These are phyloP conservation scores for Hymenoscyphus occultus DNA, from an alignment of 2,329 filamentous ascomycete species.

Conservation along the genomic window DNA sequence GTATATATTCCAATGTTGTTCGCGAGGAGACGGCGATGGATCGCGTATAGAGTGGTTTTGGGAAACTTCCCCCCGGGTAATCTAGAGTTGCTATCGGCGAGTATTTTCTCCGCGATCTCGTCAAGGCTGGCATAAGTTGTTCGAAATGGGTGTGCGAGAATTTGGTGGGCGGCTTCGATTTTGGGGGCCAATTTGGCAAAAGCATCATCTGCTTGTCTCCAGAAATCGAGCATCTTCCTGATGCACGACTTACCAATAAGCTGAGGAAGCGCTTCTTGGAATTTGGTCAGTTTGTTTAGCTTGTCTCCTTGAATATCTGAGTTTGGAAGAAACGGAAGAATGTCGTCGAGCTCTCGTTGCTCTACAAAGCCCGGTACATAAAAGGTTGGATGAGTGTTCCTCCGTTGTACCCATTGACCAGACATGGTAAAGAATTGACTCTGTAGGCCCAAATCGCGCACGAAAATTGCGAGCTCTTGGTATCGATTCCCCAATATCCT, in stretches of 20 bases:
- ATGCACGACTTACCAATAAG: constrained; percentile 45
- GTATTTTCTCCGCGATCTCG: constrained; percentile 45
- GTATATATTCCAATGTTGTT: constrained; percentile 61
- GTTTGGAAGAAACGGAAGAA: constrained; percentile 46
- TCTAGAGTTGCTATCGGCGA: constrained; percentile 27
- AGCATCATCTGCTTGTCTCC: constrained; percentile 43
- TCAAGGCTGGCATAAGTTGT: constrained; percentile 43
- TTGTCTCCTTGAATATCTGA: constrained; percentile 37
- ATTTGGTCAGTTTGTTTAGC: constrained; percentile 37
- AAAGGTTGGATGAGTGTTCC: constrained; percentile 39
- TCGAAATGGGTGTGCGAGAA: constrained; percentile 43
- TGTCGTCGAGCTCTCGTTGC: constrained; percentile 40
- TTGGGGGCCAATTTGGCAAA: constrained; percentile 45
- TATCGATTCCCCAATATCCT: constrained; percentile 17
- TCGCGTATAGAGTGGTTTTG: constrained; percentile 59
- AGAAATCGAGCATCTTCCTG: constrained; percentile 42
- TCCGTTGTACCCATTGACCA: constrained; percentile 46
- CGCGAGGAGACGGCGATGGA: constrained; percentile 61
- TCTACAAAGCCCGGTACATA: constrained; percentile 45
- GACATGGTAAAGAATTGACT: constrained; percentile 49
- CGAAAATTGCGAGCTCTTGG: constrained; percentile 46
- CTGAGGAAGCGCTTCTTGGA: constrained; percentile 44
- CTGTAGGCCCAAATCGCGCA: constrained; percentile 40
- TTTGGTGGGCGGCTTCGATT: constrained; percentile 48
- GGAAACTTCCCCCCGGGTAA: constrained; percentile 40